Conservation (phyloP, 495 filamentous ascomycete genomes). For the Aspergillus homomorphus region DNA sequence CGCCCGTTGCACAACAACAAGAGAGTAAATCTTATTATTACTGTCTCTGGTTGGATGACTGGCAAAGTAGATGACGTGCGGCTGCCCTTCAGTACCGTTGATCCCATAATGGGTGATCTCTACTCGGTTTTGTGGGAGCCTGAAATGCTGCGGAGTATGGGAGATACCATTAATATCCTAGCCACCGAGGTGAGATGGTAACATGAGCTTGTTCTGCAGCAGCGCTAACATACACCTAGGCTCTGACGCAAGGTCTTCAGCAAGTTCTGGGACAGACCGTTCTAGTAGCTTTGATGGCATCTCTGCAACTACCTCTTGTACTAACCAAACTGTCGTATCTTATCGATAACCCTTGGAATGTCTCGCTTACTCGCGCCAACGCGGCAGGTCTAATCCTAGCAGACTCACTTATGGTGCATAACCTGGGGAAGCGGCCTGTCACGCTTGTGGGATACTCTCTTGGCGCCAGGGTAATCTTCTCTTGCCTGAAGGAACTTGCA, state of each 20-base stretch:
- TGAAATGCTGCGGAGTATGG: constrained; percentile 96
- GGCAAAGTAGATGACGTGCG: constrained; percentile 96
- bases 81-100: constrained; percentile 90
- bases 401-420: constrained; percentile 88
- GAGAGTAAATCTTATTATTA: constrained; percentile 91
- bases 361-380: constrained; percentile 85
- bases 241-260: constrained; percentile 91
- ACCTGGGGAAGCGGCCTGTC: constrained; percentile 85
- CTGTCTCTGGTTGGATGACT: constrained; percentile 97
- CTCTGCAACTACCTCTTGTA: constrained; percentile 87
- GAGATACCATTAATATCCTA: constrained; percentile 95
- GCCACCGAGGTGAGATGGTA: constrained; percentile 77
- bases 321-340: constrained; percentile 93
- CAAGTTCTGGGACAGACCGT: constrained; percentile 92
- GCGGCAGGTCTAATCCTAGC: constrained; percentile 90
- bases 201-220: not conserved
- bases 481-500: constrained; percentile 84
- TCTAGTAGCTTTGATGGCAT: constrained; percentile 83
- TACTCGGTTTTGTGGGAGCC: constrained; percentile 98
- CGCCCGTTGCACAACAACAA: constrained; percentile 97
- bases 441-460: constrained; percentile 97
- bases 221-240: constrained; percentile 48
- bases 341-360: constrained; percentile 97
- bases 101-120: constrained; percentile 96
- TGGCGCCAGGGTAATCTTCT: constrained; percentile 88